Conservation (phyloP, 2,329 filamentous ascomycete genomes). For the Calonectria montana region DNA sequence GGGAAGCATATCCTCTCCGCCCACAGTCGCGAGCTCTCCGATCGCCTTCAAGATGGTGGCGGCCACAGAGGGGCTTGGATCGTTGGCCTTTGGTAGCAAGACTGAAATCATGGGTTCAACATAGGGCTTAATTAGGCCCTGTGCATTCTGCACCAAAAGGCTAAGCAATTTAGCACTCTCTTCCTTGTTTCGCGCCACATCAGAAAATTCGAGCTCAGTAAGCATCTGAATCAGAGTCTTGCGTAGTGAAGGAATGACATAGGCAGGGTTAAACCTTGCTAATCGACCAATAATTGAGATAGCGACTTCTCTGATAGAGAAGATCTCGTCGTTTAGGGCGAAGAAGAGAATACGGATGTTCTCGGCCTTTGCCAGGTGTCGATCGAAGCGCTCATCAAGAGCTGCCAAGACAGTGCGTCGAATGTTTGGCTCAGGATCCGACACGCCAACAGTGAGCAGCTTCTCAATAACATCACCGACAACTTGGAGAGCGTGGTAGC, state of each 20-base stretch:
- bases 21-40: slow-evolving; percentile 92
- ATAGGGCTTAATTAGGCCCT: slow-evolving; percentile 93
- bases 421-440: slow-evolving; percentile 90
- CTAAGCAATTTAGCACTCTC: slow-evolving; percentile 95
- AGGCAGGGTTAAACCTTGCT: slow-evolving; percentile 91
- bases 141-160: slow-evolving; percentile 91
- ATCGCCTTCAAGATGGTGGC: slow-evolving; percentile 96
- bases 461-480: slow-evolving; percentile 99
- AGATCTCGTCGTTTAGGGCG: slow-evolving; percentile 94
- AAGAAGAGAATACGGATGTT: slow-evolving; percentile 97
- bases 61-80: slow-evolving; percentile 87
- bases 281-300: slow-evolving; percentile 97
- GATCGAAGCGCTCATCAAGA: slow-evolving; percentile 92
- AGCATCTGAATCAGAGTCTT: slow-evolving; percentile 97
- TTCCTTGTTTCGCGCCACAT: slow-evolving; percentile 93
- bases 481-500: slow-evolving; percentile 95
- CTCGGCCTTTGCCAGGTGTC: slow-evolving; percentile 95
- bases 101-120: slow-evolving; percentile 97
- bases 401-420: slow-evolving; percentile 88
- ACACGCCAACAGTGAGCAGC: slow-evolving; percentile 92
- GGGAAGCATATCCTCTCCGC: slow-evolving; percentile 90
- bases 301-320: slow-evolving; percentile 90
- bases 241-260: slow-evolving; percentile 94
- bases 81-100: slow-evolving; percentile 90
- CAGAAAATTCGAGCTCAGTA: slow-evolving; percentile 96